Evolutionary conservation across 2,329 filamentous ascomycete species (phyloP).

Genomic region (Phyllosticta citrichinensis): DNA sequence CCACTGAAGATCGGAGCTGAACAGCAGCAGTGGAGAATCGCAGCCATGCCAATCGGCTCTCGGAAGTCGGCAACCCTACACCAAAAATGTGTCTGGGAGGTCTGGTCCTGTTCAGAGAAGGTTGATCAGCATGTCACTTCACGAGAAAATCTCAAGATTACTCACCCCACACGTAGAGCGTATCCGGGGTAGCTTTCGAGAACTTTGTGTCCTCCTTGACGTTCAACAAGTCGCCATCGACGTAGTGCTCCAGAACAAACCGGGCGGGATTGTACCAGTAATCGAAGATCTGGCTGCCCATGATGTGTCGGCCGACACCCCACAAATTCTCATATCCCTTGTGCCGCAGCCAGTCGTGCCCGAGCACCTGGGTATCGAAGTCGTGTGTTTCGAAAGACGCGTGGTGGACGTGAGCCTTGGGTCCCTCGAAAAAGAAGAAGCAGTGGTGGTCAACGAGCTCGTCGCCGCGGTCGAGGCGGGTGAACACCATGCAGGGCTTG

Average conservation of each 20-base stretch:
- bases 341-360: slow-evolving; percentile 57
- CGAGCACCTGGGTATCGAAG: slow-evolving; percentile 59
- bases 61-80: not conserved
- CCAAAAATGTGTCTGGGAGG: not conserved
- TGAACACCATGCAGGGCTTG: slow-evolving; percentile 39
- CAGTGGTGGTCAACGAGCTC: slow-evolving; percentile 45
- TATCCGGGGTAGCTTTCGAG: not conserved
- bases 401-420: slow-evolving; percentile 50
- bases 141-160: not conserved
- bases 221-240: slow-evolving; percentile 41
- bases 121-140: not conserved
- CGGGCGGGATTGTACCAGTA: slow-evolving; percentile 57
- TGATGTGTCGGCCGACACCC: slow-evolving; percentile 61
- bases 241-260: slow-evolving; percentile 61
- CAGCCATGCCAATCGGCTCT: too few species aligned
- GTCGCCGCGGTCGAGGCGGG: slow-evolving; percentile 44
- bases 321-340: slow-evolving; percentile 57
- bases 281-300: slow-evolving; percentile 63
- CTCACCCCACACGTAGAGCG: slow-evolving; percentile 10
- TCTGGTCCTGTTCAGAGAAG: not conserved
- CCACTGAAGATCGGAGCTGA: too few species aligned
- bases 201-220: not conserved
- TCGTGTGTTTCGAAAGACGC: slow-evolving; percentile 61
- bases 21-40: too few species aligned
- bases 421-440: slow-evolving; percentile 39